These are phyloP conservation scores for Fraxinus velutina DNA, from an alignment of 305 asterid genomes.

Conservation along the genomic window DNA sequence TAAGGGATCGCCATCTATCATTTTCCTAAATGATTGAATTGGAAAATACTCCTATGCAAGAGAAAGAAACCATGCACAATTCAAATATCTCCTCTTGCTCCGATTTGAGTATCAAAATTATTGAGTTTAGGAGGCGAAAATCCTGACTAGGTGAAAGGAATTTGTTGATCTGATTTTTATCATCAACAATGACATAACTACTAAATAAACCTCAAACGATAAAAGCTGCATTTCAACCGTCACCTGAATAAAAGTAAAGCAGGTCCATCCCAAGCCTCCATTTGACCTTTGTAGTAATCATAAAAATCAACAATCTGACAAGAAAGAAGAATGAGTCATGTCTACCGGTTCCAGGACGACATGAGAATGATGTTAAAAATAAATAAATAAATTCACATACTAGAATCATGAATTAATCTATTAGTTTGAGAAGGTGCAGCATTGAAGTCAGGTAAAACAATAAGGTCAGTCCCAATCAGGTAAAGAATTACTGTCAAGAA, in stretches of 20 bases:
- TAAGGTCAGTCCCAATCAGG: background rate
- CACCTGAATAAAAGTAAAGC: slow-evolving; percentile 97
- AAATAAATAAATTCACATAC: background rate
- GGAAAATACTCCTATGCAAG: background rate
- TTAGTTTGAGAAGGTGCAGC: slow-evolving; percentile 9
- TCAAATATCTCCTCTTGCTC: background rate
- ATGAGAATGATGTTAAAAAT: slow-evolving; percentile 3
- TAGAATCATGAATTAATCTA: slow-evolving; percentile 7
- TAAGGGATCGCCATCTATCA: background rate
- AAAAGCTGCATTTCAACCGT: slow-evolving; percentile 31
- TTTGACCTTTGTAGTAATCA: slow-evolving; percentile 97
- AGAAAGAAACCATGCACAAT: background rate
- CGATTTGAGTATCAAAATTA: background rate
- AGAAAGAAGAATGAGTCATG: slow-evolving; percentile 30
- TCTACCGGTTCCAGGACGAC: slow-evolving; percentile 3
- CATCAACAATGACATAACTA: background rate
- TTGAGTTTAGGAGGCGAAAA: background rate
- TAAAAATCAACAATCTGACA: slow-evolving; percentile 82
- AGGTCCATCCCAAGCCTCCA: slow-evolving; percentile 99
- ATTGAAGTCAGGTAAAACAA: slow-evolving; percentile 6
- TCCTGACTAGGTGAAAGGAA: background rate
- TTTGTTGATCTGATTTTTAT: too few species aligned
- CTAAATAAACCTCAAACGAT: slow-evolving; percentile 12
- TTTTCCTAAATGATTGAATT: background rate
- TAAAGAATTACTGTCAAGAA: background rate